Conservation (phyloP, 768 basidiomycete species). For the Boletus barrowsii region DNA sequence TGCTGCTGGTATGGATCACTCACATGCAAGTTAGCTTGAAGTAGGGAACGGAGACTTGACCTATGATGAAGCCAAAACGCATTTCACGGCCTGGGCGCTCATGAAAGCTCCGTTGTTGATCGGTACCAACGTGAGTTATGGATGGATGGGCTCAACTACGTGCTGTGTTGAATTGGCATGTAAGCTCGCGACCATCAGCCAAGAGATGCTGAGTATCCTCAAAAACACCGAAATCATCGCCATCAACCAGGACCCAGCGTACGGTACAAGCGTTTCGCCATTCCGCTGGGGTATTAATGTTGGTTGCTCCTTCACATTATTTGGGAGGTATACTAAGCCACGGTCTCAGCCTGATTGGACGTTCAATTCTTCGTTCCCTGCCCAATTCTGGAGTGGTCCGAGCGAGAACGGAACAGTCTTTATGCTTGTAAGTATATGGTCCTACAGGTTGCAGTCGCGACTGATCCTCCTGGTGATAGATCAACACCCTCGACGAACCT, state of each 20-base stretch:
- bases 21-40: slow-evolving; percentile 42
- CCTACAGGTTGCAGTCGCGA: not conserved
- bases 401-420: slow-evolving; percentile 60
- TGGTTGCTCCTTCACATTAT: slow-evolving; percentile 17
- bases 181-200: slow-evolving; percentile 49
- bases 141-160: not conserved
- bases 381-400: slow-evolving; percentile 67
- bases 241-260: slow-evolving; percentile 62
- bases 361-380: slow-evolving; percentile 45
- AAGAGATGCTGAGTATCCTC: slow-evolving; percentile 51
- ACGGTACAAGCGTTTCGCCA: slow-evolving; percentile 61
- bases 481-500: slow-evolving; percentile 54
- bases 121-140: slow-evolving; percentile 48
- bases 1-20: not conserved
- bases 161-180: not conserved
- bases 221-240: slow-evolving; percentile 62
- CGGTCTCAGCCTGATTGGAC: slow-evolving; percentile 33
- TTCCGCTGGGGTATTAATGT: slow-evolving; percentile 70
- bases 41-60: slow-evolving; percentile 62
- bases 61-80: slow-evolving; percentile 61
- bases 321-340: not conserved
- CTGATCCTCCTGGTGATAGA: slow-evolving; percentile 31
- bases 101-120: slow-evolving; percentile 66
- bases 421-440: slow-evolving; percentile 50
- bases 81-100: slow-evolving; percentile 70